Base-by-base conservation (phyloP, 768 basidiomycete species). In the Boletellus ananiceps region DNA sequence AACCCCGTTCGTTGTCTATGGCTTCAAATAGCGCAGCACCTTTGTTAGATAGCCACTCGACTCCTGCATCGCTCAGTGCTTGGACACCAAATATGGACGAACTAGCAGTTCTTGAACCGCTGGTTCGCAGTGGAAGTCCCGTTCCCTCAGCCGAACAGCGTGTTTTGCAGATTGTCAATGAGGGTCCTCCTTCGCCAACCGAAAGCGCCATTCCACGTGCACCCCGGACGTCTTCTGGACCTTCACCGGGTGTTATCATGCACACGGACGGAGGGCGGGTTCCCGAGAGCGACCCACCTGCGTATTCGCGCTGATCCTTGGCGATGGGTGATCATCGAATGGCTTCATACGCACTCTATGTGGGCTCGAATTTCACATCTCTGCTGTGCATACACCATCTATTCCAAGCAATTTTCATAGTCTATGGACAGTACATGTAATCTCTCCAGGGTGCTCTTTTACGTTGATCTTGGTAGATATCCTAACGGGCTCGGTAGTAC, bases 251-350 rank as follows among this genome's bases (percentile, higher is more conserved):
- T 25, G 56, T 66, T 14, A 51, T 66, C 11, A 9, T 68, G 5
- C 66, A 68, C 41, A 64, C 48, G 7, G 62, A 66, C 21, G 65
- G 53, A n/a, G 64, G 66, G 9, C 59, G 46, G 7, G 31, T 54
- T 35, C 34, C 34, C 8, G 50, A 47, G 31, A 34, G 19, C 13
- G 44, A 51, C 7, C 64, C 65, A 3, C 65, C 65, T 31, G 50
- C 65, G 11, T 66, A 66, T 42, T 60, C 60, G 16, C 57, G 54
- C 43, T 57, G 34, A 47, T 19, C 18, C 5, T 29, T 46, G 7
- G 16, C 14, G 11, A 38, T n/a, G 38, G 11, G 21, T 27, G 14
- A 29, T 47, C 46, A 50, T 32, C 44, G 14, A 50, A 49, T 39
- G 21, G 32, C 35, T 46, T 25, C 36, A 29, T 51, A 39, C 40